Conservation (phyloP, 2,329 filamentous ascomycete genomes). For the Hortaea werneckii region DNA sequence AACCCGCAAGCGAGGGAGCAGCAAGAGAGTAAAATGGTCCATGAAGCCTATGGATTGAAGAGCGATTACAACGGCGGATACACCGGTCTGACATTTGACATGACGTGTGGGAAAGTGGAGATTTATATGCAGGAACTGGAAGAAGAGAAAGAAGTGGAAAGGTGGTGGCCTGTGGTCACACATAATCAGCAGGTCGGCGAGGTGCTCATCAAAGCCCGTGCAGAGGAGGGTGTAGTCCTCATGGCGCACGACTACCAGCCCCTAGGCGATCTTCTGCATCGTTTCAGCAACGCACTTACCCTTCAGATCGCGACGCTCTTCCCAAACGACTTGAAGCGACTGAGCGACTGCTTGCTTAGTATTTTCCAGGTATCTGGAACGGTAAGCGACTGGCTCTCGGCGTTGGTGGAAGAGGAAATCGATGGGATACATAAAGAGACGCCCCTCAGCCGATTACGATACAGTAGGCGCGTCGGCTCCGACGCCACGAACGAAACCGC, state of each 20-base stretch:
- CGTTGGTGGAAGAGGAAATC: slow-evolving; percentile 91
- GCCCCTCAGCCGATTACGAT: slow-evolving; percentile 55
- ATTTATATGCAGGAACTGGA: slow-evolving; percentile 71
- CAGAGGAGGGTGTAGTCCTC: slow-evolving; percentile 84
- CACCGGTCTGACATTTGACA: slow-evolving; percentile 38
- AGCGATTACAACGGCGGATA: slow-evolving; percentile 30
- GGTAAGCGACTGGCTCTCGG: slow-evolving; percentile 81
- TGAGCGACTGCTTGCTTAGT: slow-evolving; percentile 80
- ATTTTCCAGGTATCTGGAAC: slow-evolving; percentile 89
- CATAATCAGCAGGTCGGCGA: slow-evolving; percentile 68
- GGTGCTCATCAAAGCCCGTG: slow-evolving; percentile 70
- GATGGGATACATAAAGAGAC: slow-evolving; percentile 81
- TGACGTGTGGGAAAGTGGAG: slow-evolving; percentile 62
- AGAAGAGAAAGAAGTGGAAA: slow-evolving; percentile 66
- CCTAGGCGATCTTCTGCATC: slow-evolving; percentile 72
- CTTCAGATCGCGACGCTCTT: slow-evolving; percentile 72
- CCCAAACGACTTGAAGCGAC: slow-evolving; percentile 63
- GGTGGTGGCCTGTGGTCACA: slow-evolving; percentile 71
- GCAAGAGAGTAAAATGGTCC: slow-evolving; percentile 29
- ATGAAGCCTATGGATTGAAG: slow-evolving; percentile 28
- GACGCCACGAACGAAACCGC: slow-evolving; percentile 54
- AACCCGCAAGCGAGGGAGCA: slow-evolving; percentile 17
- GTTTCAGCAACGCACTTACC: slow-evolving; percentile 74
- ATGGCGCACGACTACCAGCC: slow-evolving; percentile 76
- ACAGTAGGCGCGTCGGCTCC: slow-evolving; percentile 56